Percentiles rank a stretch among this genome's conserved stretches.
These are phyloP conservation scores for Agroathelia rolfsii DNA, from an alignment of 1,284 basidiomycete genomes.

Conservation along the genomic window DNA sequence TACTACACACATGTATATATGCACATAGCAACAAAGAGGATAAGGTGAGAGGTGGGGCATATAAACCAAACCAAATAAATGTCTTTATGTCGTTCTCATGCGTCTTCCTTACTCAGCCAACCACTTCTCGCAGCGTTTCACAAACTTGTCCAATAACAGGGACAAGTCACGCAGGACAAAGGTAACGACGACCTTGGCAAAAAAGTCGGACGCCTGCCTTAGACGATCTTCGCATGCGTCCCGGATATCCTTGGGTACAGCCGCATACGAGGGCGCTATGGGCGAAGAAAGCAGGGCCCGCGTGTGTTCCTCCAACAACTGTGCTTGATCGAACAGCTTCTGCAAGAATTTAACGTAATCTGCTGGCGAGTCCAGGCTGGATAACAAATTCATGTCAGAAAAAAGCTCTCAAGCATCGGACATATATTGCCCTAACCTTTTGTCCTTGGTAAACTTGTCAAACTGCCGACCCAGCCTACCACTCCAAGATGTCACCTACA, in stretches of 20 bases:
- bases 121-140: constrained; percentile 85
- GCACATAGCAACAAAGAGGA: constrained; percentile 2
- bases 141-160: constrained; percentile 84
- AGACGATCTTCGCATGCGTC: constrained; percentile 65
- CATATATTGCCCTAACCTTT: constrained; percentile 53
- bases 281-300: constrained; percentile 58
- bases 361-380: constrained; percentile 79
- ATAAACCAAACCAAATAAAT: no score
- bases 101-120: constrained; percentile 50
- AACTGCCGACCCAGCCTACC: constrained; percentile 75
- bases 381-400: constrained; percentile 12
- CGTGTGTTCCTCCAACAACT: constrained; percentile 84
- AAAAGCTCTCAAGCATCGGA: constrained; percentile 9
- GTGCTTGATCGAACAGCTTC: constrained; percentile 65
- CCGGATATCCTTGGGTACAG: constrained; percentile 57
- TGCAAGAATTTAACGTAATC: constrained; percentile 76
- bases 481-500: constrained; percentile 59
- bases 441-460: constrained; percentile 86
- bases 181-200: constrained; percentile 80
- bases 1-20: no score
- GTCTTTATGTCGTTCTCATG: no score
- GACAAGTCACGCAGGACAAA: constrained; percentile 85
- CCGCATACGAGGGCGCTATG: constrained; percentile 59
- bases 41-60: constrained; percentile 1
- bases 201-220: constrained; percentile 80